A percentile compares a stretch with the other conserved stretches of the same genome.
phyloP scores from a whole-genome alignment of 164 flowering plant species.

The Houttuynia cordata region DNA sequence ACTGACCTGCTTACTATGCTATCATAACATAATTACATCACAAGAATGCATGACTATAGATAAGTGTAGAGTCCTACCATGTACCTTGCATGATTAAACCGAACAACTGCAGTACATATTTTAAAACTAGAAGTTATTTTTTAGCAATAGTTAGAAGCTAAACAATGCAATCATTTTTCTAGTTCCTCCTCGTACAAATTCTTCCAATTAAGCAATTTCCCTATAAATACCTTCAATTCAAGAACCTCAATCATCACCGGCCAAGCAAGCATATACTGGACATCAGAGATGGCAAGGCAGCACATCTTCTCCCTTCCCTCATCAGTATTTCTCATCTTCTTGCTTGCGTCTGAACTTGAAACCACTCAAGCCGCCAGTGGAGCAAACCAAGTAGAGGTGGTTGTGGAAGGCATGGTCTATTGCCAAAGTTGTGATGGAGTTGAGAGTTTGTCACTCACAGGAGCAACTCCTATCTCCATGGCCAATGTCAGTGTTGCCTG shows the following conservation, averaged over 20 bases:
- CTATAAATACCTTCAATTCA: neutral
- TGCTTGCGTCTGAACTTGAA: slow-evolving; percentile 22
- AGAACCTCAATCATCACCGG: neutral
- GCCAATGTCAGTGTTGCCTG: slow-evolving; percentile 66
- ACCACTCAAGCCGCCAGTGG: slow-evolving; percentile 5
- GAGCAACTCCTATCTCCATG: slow-evolving; percentile 39
- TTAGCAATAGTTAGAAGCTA: too few species aligned
- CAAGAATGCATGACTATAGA: too few species aligned
- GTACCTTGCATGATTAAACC: too few species aligned
- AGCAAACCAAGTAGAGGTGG: slow-evolving; percentile 29
- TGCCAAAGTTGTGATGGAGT: slow-evolving; percentile 61
- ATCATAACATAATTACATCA: too few species aligned
- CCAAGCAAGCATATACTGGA: neutral
- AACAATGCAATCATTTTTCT: too few species aligned
- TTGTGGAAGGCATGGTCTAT: slow-evolving; percentile 71
- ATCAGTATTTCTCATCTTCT: slow-evolving; percentile 22
- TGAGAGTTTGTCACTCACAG: slow-evolving; percentile 47
- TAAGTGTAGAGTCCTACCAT: too few species aligned
- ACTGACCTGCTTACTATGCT: too few species aligned
- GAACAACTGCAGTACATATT: too few species aligned
- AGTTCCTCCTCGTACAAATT: too few species aligned
- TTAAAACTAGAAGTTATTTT: too few species aligned
- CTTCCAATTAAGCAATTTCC: too few species aligned
- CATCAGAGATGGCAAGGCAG: slow-evolving; percentile 29
- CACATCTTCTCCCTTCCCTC: slow-evolving; percentile 10